Evolutionary conservation across 202 grass and related monocot species (phyloP).

Genomic region (Elaeis oleifera): DNA sequence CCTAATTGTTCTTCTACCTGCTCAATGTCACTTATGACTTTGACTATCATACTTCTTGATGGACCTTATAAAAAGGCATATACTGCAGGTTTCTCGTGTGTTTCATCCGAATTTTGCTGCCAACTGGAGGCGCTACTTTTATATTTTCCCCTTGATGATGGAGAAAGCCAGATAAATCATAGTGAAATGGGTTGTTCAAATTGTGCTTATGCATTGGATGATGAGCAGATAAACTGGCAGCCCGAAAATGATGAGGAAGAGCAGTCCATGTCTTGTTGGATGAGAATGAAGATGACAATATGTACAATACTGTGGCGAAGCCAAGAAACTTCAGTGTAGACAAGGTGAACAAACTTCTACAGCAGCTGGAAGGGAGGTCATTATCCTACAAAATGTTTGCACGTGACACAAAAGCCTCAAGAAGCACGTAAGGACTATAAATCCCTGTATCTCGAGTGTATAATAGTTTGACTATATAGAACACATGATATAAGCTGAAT

Average conservation of each 20-base stretch:
- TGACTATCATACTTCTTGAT: no score
- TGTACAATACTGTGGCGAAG: constrained; percentile 10
- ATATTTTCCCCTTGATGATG: constrained; percentile 72
- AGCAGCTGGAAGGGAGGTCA: constrained; percentile 58
- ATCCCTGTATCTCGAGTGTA: no score
- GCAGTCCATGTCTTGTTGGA: constrained; percentile 17
- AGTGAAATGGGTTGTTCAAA: constrained; percentile 1
- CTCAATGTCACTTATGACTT: no score
- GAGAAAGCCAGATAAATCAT: constrained; percentile 13
- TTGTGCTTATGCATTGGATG: neutral
- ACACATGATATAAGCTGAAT: no score
- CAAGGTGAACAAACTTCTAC: constrained; percentile 72
- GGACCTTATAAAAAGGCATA: neutral
- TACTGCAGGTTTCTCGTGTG: constrained; percentile 58
- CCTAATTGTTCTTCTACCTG: no score
- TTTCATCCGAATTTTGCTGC: constrained; percentile 98
- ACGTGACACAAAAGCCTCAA: constrained; percentile 88
- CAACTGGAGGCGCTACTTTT: constrained; percentile 88
- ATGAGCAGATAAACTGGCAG: constrained; percentile 15
- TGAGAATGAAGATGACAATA: constrained; percentile 6
- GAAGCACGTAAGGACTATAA: constrained; percentile 48
- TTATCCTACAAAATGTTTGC: constrained; percentile 92
- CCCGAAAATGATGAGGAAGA: constrained; percentile 24
- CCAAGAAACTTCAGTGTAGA: constrained; percentile 52
- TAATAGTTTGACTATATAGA: no score